Percentiles rank a stretch among this genome's conserved stretches.
These are phyloP conservation scores for Sporothrix euskadiensis DNA, from an alignment of 2,329 filamentous ascomycete genomes.

Conservation along the genomic window DNA sequence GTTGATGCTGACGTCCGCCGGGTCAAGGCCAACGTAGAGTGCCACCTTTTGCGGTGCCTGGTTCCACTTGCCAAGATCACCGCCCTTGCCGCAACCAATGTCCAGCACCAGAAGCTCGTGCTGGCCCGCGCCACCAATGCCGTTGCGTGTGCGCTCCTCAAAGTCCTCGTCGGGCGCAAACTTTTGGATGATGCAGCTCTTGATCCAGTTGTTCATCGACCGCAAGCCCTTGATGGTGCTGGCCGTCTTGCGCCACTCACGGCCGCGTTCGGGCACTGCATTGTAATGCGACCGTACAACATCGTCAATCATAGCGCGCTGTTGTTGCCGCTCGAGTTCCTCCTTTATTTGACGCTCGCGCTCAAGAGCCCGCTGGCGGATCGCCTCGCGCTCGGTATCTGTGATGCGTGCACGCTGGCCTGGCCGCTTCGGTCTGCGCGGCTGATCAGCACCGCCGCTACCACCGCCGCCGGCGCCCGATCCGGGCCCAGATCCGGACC, in stretches of 20 bases:
- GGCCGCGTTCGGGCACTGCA: conserved; percentile 85
- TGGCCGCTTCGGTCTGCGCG: conserved; percentile 69
- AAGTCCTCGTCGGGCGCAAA: conserved; percentile 82
- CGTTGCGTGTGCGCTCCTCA: conserved; percentile 55
- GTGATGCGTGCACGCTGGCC: conserved; percentile 67
- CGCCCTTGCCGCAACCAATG: conserved; percentile 94
- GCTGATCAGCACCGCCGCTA: conserved; percentile 43
- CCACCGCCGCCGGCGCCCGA: conserved; percentile 31
- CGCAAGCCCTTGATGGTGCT: conserved; percentile 93
- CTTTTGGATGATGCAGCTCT: conserved; percentile 95
- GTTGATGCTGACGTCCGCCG: conserved; percentile 86
- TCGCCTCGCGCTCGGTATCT: conserved; percentile 65
- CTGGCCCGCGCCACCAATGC: conserved; percentile 54
- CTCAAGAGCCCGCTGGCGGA: conserved; percentile 59
- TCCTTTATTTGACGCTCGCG: conserved; percentile 52
- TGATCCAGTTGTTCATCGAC: conserved; percentile 98
- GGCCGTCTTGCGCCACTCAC: conserved; percentile 92
- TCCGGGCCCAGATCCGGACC: neutral
- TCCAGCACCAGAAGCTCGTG: conserved; percentile 80
- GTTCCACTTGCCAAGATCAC: conserved; percentile 94
- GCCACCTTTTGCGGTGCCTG: conserved; percentile 87
- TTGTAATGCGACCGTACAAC: conserved; percentile 95
- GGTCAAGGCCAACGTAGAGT: conserved; percentile 91
- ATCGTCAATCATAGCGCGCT: conserved; percentile 69
- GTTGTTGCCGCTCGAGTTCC: conserved; percentile 42